Percentiles rank a stretch among this genome's conserved stretches.
phyloP scores from a whole-genome alignment of 176 grass and related monocot species.

The Raddia guianensis region DNA sequence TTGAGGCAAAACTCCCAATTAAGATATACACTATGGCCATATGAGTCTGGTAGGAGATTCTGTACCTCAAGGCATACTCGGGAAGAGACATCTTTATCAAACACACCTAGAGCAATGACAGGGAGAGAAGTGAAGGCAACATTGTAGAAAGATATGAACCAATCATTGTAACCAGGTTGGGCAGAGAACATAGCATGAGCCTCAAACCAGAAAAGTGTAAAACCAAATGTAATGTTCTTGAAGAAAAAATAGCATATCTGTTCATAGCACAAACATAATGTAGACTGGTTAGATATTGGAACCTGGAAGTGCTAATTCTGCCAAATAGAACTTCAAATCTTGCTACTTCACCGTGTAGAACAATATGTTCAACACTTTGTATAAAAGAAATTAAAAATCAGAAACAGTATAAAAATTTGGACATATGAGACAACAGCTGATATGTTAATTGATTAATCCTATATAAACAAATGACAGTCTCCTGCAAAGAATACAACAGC shows the following conservation, averaged over 20 bases:
- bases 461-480: background rate
- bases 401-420: background rate
- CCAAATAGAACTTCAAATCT: slow-evolving; percentile 3
- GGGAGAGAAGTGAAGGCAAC: slow-evolving; percentile 95
- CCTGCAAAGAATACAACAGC: slow-evolving; percentile 1
- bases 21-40: background rate
- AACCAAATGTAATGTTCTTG: slow-evolving; percentile 89
- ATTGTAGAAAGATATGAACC: slow-evolving; percentile 92
- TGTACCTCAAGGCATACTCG: slow-evolving; percentile 75
- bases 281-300: slow-evolving; percentile 36
- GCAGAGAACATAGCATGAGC: slow-evolving; percentile 91
- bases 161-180: slow-evolving; percentile 90
- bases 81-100: slow-evolving; percentile 93
- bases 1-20: background rate
- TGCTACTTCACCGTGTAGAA: slow-evolving; percentile 19
- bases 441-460: background rate
- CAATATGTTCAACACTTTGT: slow-evolving; percentile 3
- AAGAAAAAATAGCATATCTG: slow-evolving; percentile 99
- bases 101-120: slow-evolving; percentile 88
- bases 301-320: slow-evolving; percentile 38
- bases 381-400: background rate
- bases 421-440: background rate
- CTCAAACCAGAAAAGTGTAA: slow-evolving; percentile 90
- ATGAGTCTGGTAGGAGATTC: slow-evolving; percentile 1
- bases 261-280: slow-evolving; percentile 38